These are phyloP conservation scores for Colletotrichum truncatum DNA, from an alignment of 2,329 filamentous ascomycete genomes.

Conservation along the genomic window DNA sequence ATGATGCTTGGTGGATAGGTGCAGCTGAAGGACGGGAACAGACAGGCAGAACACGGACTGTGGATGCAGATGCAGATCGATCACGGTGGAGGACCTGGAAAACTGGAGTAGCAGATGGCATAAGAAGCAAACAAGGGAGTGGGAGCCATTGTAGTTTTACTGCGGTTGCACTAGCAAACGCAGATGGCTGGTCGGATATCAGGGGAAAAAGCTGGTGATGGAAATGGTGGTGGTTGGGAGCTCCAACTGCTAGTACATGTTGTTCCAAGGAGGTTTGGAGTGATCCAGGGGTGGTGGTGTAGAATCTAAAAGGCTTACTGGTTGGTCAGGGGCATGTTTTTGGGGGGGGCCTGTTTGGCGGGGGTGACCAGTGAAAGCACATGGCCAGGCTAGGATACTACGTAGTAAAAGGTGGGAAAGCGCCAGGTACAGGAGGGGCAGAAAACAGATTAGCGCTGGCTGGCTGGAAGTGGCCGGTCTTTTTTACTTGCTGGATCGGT, in stretches of 20 bases:
- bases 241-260: neutral
- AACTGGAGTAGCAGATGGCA: conserved; percentile 19
- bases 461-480: too few species aligned
- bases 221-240: conserved; percentile 33
- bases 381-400: neutral
- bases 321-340: conserved; percentile 20
- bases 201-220: conserved; percentile 17
- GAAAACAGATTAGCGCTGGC: neutral
- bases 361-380: neutral
- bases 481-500: neutral
- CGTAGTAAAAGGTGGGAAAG: neutral
- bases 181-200: conserved; percentile 27
- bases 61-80: conserved; percentile 9
- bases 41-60: conserved; percentile 1
- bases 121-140: conserved; percentile 12
- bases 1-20: neutral
- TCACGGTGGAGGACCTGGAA: conserved; percentile 11
- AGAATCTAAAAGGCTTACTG: neutral
- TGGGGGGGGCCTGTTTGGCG: neutral
- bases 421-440: neutral
- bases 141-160: conserved; percentile 31
- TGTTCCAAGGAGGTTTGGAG: conserved; percentile 7
- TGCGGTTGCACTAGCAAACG: conserved; percentile 21
- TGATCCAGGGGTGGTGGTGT: conserved; percentile 13
- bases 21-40: conserved; percentile 6